These are phyloP conservation scores for Fraxinus paxiana DNA, from an alignment of 305 asterid species.

Conservation along the genomic window DNA sequence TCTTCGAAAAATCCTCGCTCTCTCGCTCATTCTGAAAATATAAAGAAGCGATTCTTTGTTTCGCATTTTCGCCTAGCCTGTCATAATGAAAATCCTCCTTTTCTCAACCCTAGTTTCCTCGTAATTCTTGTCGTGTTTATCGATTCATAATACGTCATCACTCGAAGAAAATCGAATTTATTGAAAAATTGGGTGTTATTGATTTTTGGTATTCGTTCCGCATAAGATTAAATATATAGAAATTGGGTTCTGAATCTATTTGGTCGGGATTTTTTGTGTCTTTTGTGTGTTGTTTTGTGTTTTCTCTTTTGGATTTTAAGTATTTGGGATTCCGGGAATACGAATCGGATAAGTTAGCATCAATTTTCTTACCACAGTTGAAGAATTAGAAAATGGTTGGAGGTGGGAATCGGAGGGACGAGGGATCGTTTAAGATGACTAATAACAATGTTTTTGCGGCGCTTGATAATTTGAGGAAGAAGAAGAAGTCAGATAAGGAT, in stretches of 20 bases:
- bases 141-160: conserved; percentile 13
- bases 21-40: neutral
- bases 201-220: neutral
- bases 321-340: neutral
- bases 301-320: neutral
- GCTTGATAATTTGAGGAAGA: conserved; percentile 47
- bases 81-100: neutral
- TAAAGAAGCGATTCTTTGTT: neutral
- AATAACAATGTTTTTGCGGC: conserved; percentile 60
- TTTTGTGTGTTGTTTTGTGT: neutral
- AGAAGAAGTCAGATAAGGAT: conserved; percentile 55
- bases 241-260: neutral
- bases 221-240: neutral
- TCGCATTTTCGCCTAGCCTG: neutral
- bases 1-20: neutral
- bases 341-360: neutral
- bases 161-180: neutral
- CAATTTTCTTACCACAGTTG: neutral
- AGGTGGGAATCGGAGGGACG: conserved; percentile 51
- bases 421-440: conserved; percentile 45
- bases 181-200: neutral
- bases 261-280: neutral
- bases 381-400: conserved; percentile 42
- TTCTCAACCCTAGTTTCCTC: conserved; percentile 23
- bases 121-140: conserved; percentile 4